Evolutionary conservation across 345 rosid species (phyloP).

Genomic region (Nephelium lappaceum): DNA sequence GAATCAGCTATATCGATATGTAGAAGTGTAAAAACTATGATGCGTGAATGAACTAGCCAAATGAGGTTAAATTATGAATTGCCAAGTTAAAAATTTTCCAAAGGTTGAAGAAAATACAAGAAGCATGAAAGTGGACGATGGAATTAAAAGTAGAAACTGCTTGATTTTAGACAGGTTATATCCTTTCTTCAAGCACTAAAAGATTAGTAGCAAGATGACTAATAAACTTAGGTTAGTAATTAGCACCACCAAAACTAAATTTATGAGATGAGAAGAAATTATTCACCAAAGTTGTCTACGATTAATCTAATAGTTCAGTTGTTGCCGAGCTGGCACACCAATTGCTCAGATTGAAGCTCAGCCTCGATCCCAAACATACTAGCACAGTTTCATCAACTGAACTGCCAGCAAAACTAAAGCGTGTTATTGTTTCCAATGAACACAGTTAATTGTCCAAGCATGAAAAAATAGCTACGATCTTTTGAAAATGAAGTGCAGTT

Average conservation of each 20-base stretch:
- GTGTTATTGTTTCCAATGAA: background rate
- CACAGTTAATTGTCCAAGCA: background rate
- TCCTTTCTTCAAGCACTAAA: background rate
- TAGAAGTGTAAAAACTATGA: background rate
- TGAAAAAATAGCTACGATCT: background rate
- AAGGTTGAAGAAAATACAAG: background rate
- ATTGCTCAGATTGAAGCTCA: background rate
- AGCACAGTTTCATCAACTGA: background rate
- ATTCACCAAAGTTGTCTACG: background rate
- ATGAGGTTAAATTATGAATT: background rate
- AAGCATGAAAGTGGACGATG: background rate
- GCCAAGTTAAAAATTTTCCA: background rate
- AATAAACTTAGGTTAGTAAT: background rate
- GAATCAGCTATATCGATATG: background rate
- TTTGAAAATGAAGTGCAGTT: background rate
- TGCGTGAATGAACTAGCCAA: background rate
- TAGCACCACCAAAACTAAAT: background rate
- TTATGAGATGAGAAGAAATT: background rate
- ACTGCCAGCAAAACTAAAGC: constrained; percentile 1
- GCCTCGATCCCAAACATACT: background rate
- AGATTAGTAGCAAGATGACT: background rate
- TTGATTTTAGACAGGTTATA: background rate
- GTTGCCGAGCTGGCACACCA: background rate
- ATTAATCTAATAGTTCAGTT: background rate
- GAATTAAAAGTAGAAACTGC: background rate